Conservation (phyloP, 768 basidiomycete genomes). For the Pleurotus platypus region DNA sequence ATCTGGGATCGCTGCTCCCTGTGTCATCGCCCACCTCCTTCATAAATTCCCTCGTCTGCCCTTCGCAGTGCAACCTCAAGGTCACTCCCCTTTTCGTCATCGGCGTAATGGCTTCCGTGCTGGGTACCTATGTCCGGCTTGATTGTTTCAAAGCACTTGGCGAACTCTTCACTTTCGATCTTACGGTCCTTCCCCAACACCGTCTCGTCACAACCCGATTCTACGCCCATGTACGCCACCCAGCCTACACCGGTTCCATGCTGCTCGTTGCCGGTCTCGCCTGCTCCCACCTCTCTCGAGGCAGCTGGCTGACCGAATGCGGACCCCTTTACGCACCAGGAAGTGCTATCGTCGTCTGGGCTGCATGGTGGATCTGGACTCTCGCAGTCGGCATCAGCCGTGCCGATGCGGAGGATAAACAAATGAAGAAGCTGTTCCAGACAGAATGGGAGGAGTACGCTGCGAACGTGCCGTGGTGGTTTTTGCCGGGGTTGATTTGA, state of each 20-base stretch:
- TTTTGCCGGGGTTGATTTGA: slow-evolving; percentile 39
- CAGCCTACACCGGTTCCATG: slow-evolving; percentile 44
- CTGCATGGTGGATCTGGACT: slow-evolving; percentile 41
- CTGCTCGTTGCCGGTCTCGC: slow-evolving; percentile 37
- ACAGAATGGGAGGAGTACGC: slow-evolving; percentile 45
- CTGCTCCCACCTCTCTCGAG: slow-evolving; percentile 34
- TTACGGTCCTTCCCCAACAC: slow-evolving; percentile 51
- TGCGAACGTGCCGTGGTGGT: slow-evolving; percentile 38
- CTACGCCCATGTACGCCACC: slow-evolving; percentile 45
- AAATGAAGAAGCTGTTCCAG: slow-evolving; percentile 39
- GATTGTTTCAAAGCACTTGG: slow-evolving; percentile 54
- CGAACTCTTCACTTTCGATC: slow-evolving; percentile 54
- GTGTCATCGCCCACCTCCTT: slow-evolving; percentile 29
- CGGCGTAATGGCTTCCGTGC: slow-evolving; percentile 38
- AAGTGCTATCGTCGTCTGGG: slow-evolving; percentile 23
- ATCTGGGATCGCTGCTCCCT: slow-evolving; percentile 26
- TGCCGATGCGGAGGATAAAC: slow-evolving; percentile 42
- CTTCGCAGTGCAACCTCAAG: slow-evolving; percentile 22
- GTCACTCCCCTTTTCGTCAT: slow-evolving; percentile 41
- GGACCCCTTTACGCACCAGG: slow-evolving; percentile 22
- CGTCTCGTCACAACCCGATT: slow-evolving; percentile 38
- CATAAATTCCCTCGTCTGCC: slow-evolving; percentile 29
- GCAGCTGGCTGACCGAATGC: slow-evolving; percentile 35
- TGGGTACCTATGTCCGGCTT: slow-evolving; percentile 47
- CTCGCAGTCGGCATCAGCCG: slow-evolving; percentile 39